Evolutionary conservation across 208 protist species (phyloP).

Genomic region (Acanthamoeba sp.): DNA sequence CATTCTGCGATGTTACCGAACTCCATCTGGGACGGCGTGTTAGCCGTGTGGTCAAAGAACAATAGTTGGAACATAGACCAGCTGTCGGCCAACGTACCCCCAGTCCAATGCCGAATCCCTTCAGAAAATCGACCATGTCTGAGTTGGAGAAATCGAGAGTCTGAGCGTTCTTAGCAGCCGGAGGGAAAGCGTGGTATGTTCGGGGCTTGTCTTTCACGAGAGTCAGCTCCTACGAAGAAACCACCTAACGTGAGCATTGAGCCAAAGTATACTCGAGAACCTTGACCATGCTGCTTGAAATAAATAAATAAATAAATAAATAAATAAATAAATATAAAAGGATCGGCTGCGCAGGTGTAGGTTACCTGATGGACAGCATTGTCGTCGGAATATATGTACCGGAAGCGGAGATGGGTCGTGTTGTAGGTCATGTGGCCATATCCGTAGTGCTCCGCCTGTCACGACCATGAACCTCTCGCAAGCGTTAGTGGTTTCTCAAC

Average conservation of each 20-base stretch:
- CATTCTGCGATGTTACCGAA: constrained; percentile 46
- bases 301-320: too few relatives aligned
- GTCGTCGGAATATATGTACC: constrained; percentile 41
- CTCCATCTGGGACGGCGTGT: too few relatives aligned
- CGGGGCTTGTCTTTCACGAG: not conserved
- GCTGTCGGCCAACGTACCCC: not conserved
- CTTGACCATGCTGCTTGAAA: too few relatives aligned
- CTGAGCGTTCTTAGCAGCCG: not conserved
- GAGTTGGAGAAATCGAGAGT: not conserved
- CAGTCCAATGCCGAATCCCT: constrained; percentile 54
- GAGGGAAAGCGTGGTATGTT: not conserved
- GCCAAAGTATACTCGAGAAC: too few relatives aligned
- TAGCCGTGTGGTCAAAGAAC: too few relatives aligned
- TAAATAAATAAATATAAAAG: not conserved
- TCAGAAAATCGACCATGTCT: constrained; percentile 55
- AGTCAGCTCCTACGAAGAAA: not conserved
- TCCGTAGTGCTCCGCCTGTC: constrained; percentile 30
- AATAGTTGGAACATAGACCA: not conserved
- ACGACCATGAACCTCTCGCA: too few relatives aligned
- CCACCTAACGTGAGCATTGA: too few relatives aligned
- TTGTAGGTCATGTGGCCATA: constrained; percentile 65
- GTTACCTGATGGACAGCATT: not conserved
- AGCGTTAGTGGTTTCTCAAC: too few relatives aligned
- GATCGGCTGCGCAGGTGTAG: not conserved
- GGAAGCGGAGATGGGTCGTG: constrained; percentile 35